These are phyloP conservation scores for Wickerhamiella galacta DNA, from an alignment of 805 yeast species.

Conservation along the genomic window DNA sequence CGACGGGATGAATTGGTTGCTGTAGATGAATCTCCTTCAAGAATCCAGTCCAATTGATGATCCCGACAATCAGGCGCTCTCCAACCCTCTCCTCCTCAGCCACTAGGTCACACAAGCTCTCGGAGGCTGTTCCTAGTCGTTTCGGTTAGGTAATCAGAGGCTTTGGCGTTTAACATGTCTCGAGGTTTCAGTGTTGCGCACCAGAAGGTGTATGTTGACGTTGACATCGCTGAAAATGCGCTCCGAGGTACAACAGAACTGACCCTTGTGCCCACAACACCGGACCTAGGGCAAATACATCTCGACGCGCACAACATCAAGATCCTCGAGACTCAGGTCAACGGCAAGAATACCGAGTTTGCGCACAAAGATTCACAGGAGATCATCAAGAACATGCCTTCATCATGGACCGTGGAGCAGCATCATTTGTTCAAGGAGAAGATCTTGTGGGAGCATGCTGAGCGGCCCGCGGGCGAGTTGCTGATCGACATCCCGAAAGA, in stretches of 20 bases:
- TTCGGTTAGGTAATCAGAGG: too few relatives aligned
- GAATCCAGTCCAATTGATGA: too few relatives aligned
- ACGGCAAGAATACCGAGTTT: conserved; percentile 40
- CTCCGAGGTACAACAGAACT: conserved; percentile 68
- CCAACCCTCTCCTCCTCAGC: too few relatives aligned
- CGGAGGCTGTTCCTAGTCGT: too few relatives aligned
- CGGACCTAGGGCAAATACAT: conserved; percentile 38
- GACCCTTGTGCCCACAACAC: conserved; percentile 55
- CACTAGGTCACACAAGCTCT: too few relatives aligned
- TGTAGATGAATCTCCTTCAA: too few relatives aligned
- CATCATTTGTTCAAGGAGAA: conserved; percentile 12
- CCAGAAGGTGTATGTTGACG: conserved; percentile 65
- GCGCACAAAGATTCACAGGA: conserved; percentile 37
- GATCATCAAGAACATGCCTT: conserved; percentile 19
- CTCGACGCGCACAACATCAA: conserved; percentile 59
- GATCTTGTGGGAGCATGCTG: conserved; percentile 26
- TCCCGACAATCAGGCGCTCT: too few relatives aligned
- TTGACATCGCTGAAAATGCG: conserved; percentile 46
- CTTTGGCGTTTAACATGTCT: too few relatives aligned
- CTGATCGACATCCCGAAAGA: conserved; percentile 46
- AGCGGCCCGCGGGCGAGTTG: conserved; percentile 45
- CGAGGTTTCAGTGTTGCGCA: conserved; percentile 54
- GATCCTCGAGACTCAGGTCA: conserved; percentile 48
- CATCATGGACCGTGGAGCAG: conserved; percentile 17
- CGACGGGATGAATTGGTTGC: too few relatives aligned